Base-by-base conservation (phyloP, 2,329 filamentous ascomycete genomes). In the Phoma herbarum region DNA sequence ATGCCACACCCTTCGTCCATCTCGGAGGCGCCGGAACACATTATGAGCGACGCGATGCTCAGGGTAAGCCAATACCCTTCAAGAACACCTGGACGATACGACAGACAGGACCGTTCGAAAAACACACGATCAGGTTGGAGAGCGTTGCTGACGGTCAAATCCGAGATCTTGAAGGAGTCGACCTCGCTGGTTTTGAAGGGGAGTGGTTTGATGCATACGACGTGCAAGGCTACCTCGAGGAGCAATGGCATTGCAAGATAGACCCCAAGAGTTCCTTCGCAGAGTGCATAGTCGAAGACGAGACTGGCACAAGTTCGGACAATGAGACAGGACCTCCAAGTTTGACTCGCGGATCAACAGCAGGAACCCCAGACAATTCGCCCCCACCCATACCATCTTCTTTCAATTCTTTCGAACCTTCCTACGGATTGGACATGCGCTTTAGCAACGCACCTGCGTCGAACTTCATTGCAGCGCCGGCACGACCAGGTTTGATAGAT, bases 121-220 rank as follows among this genome's bases (percentile, higher is more conserved):
- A 73, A 4, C 73, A 64, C 29, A 52, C 67, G 64, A 62, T 67
- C 47, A 56, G 61, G 12, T 7, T 65, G 20, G 55, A 65, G 31
- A 64, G 54, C 26, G 54, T 61, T 18, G 55, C 55, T 33, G 61
- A 67, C 26, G 64, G 64, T 4, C 69, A 57, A 42, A 67, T 57
- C 25, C 70, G 71, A 57, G 67, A 64, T 43, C 52, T 66, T 7
- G 45, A 53, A 8, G 68, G 71, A 18, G 80, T 90, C 64, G 82
- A 81, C 37, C 74, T 88, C 8, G 82, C 84, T 1, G 89, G 86
- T 0, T 90, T 88, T 60, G 85, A 90, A 59, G 90, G 90, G 4
- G 86, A 91, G 49, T 95, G 91, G 81, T 91, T 90, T 65, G 91
- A 95, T 69, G 79, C 87, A 0, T 84, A 91, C 59, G 92, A 95